These are phyloP conservation scores for Exophiala xenobiotica DNA, from an alignment of 2,329 filamentous ascomycete genomes.

Conservation along the genomic window DNA sequence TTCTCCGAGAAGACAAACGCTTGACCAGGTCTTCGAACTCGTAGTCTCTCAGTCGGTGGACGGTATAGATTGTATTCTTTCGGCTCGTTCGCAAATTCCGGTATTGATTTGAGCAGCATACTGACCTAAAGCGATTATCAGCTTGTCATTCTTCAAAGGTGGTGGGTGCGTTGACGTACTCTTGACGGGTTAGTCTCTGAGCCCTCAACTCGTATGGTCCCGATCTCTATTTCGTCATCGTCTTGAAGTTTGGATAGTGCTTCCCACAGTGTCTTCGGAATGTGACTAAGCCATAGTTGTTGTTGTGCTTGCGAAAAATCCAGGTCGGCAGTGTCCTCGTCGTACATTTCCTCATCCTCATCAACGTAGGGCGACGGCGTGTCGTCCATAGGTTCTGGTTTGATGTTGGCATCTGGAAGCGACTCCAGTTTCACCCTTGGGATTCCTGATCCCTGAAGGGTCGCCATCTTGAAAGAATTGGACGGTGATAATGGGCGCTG, in stretches of 20 bases:
- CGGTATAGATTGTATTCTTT: conserved; percentile 84
- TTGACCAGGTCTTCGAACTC: conserved; percentile 62
- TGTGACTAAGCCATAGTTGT: conserved; percentile 68
- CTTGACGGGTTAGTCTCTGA: conserved; percentile 54
- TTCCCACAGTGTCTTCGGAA: conserved; percentile 79
- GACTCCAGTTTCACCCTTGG: conserved; percentile 27
- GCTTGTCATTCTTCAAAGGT: conserved; percentile 1
- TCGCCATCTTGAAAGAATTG: conserved; percentile 19
- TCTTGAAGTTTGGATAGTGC: conserved; percentile 74
- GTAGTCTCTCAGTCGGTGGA: conserved; percentile 52
- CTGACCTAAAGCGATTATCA: conserved; percentile 58
- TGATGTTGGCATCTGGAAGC: conserved; percentile 22
- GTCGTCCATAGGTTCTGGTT: conserved; percentile 27
- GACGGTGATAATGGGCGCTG: background rate
- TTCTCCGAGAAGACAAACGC: conserved; percentile 93
- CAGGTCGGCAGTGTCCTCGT: conserved; percentile 65
- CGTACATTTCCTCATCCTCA: conserved; percentile 68
- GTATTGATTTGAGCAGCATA: conserved; percentile 65
- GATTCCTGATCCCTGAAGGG: conserved; percentile 22
- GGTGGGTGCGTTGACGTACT: conserved; percentile 34
- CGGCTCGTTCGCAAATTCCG: conserved; percentile 72
- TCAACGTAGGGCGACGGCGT: conserved; percentile 29
- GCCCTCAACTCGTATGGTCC: conserved; percentile 65
- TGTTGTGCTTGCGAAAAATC: conserved; percentile 55
- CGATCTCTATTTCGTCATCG: conserved; percentile 77